phyloP scores from a whole-genome alignment of 257 asterid genomes.

The Nicotiana noctiflora region DNA sequence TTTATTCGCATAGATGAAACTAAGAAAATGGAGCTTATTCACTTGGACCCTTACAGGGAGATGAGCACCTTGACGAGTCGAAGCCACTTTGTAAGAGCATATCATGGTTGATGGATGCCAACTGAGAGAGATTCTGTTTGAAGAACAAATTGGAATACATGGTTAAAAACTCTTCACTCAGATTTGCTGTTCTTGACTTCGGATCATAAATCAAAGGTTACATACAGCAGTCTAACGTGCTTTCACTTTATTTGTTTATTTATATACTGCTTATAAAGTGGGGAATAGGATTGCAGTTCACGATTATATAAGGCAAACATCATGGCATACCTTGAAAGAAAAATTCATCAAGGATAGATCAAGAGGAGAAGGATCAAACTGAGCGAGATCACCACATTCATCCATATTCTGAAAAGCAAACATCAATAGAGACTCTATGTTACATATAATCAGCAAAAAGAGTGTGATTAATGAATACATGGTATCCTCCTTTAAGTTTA shows the following conservation, averaged over 20 bases:
- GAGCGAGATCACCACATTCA: slow-evolving; percentile 75
- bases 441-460: not conserved
- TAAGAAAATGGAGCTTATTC: not conserved
- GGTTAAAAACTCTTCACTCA: not conserved
- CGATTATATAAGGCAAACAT: not conserved
- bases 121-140: slow-evolving; percentile 83
- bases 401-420: slow-evolving; percentile 59
- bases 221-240: not conserved
- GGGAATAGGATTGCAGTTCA: not conserved
- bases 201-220: not conserved
- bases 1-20: not conserved
- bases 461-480: not conserved
- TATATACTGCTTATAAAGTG: not conserved
- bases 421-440: slow-evolving; percentile 11
- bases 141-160: not conserved
- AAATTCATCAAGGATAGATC: slow-evolving; percentile 79
- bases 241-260: not conserved
- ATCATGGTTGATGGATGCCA: slow-evolving; percentile 85
- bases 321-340: slow-evolving; percentile 72
- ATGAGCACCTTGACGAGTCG: slow-evolving; percentile 49
- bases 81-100: slow-evolving; percentile 75
- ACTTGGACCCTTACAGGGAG: slow-evolving; percentile 48
- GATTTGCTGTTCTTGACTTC: not conserved
- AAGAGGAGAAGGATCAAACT: slow-evolving; percentile 60
- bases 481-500: not conserved